phyloP scores from a whole-genome alignment of 176 grass and related monocot species.

The Aegilops speltoides region DNA sequence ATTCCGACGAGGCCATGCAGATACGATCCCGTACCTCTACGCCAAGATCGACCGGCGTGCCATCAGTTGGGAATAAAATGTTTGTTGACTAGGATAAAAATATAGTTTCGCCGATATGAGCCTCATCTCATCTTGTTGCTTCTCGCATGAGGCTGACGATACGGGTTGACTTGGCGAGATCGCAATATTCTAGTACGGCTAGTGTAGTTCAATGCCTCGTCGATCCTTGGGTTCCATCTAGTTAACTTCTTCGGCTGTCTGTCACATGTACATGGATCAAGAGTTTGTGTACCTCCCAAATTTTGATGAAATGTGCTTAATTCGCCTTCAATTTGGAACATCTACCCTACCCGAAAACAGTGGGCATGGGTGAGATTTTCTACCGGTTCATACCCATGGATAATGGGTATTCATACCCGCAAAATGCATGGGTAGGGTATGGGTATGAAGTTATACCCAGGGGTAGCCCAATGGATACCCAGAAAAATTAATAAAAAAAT shows the following conservation, averaged over 20 bases:
- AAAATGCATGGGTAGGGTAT: no score
- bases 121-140: slow-evolving; percentile 10
- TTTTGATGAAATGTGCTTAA: slow-evolving; percentile 3
- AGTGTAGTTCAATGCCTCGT: not conserved
- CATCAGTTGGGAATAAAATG: slow-evolving; percentile 33
- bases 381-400: no score
- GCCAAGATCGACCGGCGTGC: not conserved
- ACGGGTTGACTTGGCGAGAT: slow-evolving; percentile 6
- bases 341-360: no score
- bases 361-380: no score
- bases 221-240: not conserved
- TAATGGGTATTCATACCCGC: no score
- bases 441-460: no score
- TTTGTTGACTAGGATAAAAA: not conserved
- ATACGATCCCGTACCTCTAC: not conserved
- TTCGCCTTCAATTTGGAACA: no score
- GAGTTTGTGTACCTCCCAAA: slow-evolving; percentile 26
- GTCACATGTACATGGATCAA: slow-evolving; percentile 49
- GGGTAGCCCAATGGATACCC: no score
- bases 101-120: not conserved
- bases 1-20: slow-evolving; percentile 24
- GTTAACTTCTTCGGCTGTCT: not conserved
- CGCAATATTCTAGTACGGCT: not conserved
- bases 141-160: slow-evolving; percentile 28
- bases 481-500: no score